A percentile compares a stretch with the other conserved stretches of the same genome.
phyloP scores from a whole-genome alignment of 768 basidiomycete species.

The Nevesoporus exiguus region DNA sequence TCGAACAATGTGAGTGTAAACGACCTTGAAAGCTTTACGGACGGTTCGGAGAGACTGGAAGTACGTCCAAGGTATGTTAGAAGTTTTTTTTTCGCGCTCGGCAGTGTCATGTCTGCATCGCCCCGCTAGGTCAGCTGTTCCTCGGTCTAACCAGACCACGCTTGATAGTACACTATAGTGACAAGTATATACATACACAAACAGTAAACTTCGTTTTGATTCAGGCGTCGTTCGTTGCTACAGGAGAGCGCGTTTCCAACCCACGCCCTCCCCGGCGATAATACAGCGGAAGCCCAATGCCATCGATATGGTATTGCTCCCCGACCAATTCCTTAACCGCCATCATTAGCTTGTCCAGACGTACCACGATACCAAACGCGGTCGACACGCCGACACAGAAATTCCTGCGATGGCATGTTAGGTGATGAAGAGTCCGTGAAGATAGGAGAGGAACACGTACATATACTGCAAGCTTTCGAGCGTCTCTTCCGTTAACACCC shows the following conservation, averaged over 20 bases:
- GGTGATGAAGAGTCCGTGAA: background rate
- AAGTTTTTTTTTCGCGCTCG: too few species aligned
- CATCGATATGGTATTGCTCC: constrained; percentile 83
- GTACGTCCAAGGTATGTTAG: too few species aligned
- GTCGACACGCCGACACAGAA: constrained; percentile 75
- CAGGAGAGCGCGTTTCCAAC: constrained; percentile 31
- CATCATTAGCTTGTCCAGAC: constrained; percentile 74
- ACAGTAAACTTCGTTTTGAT: background rate
- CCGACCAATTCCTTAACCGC: constrained; percentile 85
- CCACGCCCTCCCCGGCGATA: constrained; percentile 19
- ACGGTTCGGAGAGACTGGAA: too few species aligned
- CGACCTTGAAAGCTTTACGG: too few species aligned
- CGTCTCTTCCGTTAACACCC: constrained; percentile 66
- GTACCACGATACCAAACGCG: constrained; percentile 62
- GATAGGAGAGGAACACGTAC: constrained; percentile 41
- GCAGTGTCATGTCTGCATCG: too few species aligned
- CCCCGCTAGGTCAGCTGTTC: too few species aligned
- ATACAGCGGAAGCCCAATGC: constrained; percentile 42
- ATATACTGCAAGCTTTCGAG: constrained; percentile 76
- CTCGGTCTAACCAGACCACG: too few species aligned
- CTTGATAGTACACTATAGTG: too few species aligned
- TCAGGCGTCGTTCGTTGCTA: background rate
- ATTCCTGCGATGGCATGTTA: constrained; percentile 35
- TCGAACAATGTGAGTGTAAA: too few species aligned
- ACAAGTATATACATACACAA: background rate